phyloP scores from a whole-genome alignment of 768 basidiomycete genomes.

The Termitomyces sp. region DNA sequence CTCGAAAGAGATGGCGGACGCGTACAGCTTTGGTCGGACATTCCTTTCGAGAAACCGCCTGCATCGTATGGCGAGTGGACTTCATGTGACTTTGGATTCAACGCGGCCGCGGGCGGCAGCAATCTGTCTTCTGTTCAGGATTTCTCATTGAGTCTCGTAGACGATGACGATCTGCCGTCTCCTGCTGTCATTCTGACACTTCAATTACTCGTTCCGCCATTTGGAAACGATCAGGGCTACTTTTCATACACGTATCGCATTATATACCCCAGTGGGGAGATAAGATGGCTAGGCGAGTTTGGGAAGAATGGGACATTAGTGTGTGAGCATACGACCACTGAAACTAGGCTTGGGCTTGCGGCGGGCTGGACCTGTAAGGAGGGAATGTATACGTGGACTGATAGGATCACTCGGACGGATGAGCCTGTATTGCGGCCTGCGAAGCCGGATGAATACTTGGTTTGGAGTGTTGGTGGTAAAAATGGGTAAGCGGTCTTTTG shows the following conservation, averaged over 20 bases:
- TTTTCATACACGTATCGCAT: slow-evolving; percentile 48
- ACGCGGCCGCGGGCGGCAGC: not conserved
- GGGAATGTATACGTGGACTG: not conserved
- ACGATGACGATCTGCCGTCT: not conserved
- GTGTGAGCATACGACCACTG: slow-evolving; percentile 16
- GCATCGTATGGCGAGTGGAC: slow-evolving; percentile 24
- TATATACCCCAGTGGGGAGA: slow-evolving; percentile 33
- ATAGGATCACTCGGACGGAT: not conserved
- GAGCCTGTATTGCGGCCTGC: slow-evolving; percentile 13
- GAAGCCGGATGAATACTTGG: slow-evolving; percentile 17
- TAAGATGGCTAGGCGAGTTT: slow-evolving; percentile 41
- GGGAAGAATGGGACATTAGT: slow-evolving; percentile 36
- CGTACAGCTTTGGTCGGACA: slow-evolving; percentile 40
- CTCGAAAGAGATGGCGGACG: slow-evolving; percentile 23
- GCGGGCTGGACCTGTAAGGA: slow-evolving; percentile 15
- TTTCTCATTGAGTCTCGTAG: not conserved
- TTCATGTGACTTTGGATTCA: slow-evolving; percentile 25
- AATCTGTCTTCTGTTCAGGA: not conserved
- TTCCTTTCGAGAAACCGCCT: slow-evolving; percentile 15
- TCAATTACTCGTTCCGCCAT: slow-evolving; percentile 7
- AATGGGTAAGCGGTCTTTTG: slow-evolving; percentile 14
- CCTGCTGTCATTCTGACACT: slow-evolving; percentile 9
- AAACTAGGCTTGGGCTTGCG: slow-evolving; percentile 17
- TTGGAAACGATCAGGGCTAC: not conserved
- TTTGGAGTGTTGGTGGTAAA: slow-evolving; percentile 14